Base-by-base conservation (phyloP, 257 asterid genomes). In the Petrea volubilis region DNA sequence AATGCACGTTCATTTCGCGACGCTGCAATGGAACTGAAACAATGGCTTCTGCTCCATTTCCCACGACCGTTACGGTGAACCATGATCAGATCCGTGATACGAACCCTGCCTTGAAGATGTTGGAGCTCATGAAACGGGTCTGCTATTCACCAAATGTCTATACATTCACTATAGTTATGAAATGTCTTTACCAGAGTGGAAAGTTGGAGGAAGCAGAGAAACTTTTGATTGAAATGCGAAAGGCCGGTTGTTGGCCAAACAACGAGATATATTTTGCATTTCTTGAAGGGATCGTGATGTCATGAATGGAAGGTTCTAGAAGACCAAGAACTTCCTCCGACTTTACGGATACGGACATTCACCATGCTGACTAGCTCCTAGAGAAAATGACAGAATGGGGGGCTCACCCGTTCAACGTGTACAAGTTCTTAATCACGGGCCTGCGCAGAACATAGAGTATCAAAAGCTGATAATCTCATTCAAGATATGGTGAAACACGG, bases 111-210 rank as follows among this genome's bases (percentile, higher is more conserved):
- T 53, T 79, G 58, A 40, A 74, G 34, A 57, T 74, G 24, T 51
- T 80, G 11, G 74, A 80, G 18, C 71, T 71, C 61, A 83, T 83
- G 85, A 71, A 71, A 58, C 55, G n/a, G 18, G 77, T 1, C 13
- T 67, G 73, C 7, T 77, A 83, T 27, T 69, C 56, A 5, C 87
- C 83, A 0, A 80, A 83, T 74, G 64, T 79, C n/a, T 80, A 63
- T 51, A 71, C 85, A 7, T 77, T 79, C 65, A 58, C 80, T 46
- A 47, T 57, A 50, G 58, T 62, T 20, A 59, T 82, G 24, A 67
- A 58, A 29, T 73, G 77, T 40, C 85, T 83, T 12, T 67, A 79
- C 62, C 73, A 34, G 64, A 50, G 63, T 71, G 83, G 81, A 5
- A 71, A 69, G 20, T 6, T 74, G 25, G 76, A 79, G 50, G 79